phyloP scores from a whole-genome alignment of 2,329 filamentous ascomycete genomes.

The Diplodia sapinea region DNA sequence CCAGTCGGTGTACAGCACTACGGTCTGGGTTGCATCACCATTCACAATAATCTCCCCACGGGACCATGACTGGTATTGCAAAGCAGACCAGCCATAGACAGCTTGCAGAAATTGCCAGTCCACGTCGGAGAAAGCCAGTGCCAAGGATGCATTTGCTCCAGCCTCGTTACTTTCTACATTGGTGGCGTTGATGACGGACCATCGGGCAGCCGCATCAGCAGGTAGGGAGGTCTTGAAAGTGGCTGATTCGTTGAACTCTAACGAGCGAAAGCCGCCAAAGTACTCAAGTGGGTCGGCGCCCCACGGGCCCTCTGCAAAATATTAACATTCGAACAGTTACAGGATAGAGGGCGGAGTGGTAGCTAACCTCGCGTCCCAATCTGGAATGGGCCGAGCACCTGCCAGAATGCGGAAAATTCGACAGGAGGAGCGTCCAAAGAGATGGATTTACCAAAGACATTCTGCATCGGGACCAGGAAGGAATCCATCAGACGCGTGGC shows the following conservation, averaged over 20 bases:
- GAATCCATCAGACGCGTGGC: conserved; percentile 8
- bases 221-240: conserved; percentile 59
- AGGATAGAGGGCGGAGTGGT: conserved; percentile 29
- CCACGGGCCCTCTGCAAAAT: conserved; percentile 60
- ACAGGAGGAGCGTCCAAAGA: conserved; percentile 33
- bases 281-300: conserved; percentile 63
- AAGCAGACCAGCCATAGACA: conserved; percentile 64
- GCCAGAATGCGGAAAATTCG: conserved; percentile 52
- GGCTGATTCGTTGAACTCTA: conserved; percentile 51
- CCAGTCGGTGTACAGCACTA: conserved; percentile 55
- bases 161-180: conserved; percentile 34
- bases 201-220: conserved; percentile 57
- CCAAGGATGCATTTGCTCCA: conserved; percentile 49
- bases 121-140: conserved; percentile 56
- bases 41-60: conserved; percentile 55
- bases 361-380: conserved; percentile 63
- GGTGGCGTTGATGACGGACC: conserved; percentile 51
- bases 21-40: conserved; percentile 42
- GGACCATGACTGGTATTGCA: conserved; percentile 65
- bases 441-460: conserved; percentile 2
- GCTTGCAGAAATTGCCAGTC: conserved; percentile 60
- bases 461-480: conserved; percentile 4
- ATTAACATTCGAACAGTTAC: conserved; percentile 15
- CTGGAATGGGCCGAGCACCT: conserved; percentile 63
- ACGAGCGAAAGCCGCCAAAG: conserved; percentile 58